A percentile compares a stretch with the other conserved stretches of the same genome.
phyloP scores from a whole-genome alignment of 768 basidiomycete species.

The Lactarius psammicola region DNA sequence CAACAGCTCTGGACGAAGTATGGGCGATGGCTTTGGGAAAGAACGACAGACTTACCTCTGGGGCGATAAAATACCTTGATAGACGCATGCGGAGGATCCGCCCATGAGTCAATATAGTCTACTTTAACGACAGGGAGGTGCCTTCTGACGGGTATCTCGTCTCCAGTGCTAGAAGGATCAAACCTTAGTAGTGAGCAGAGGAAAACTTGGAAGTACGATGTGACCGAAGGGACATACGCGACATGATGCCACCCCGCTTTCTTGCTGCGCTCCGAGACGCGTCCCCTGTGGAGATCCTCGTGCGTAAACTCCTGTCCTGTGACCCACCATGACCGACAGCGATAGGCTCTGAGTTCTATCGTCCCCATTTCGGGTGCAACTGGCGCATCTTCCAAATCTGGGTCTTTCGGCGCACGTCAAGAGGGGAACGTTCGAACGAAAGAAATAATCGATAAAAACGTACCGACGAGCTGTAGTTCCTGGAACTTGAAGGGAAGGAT shows the following conservation, averaged over 20 bases:
- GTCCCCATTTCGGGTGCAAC: slow-evolving; percentile 14
- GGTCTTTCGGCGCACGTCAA: slow-evolving; percentile 9
- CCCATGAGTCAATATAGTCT: slow-evolving; percentile 1
- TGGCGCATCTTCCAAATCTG: slow-evolving; percentile 19
- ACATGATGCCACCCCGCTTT: slow-evolving; percentile 27
- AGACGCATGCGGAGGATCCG: not conserved
- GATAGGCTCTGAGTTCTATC: slow-evolving; percentile 20
- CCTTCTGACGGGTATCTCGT: not conserved
- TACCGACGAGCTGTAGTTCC: slow-evolving; percentile 21
- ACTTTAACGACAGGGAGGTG: not conserved
- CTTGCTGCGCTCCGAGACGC: slow-evolving; percentile 23
- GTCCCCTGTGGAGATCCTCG: not conserved
- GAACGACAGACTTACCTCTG: slow-evolving; percentile 3
- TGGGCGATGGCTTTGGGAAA: not conserved
- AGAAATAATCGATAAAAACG: not conserved
- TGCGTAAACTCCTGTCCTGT: no score
- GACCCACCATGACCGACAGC: not conserved
- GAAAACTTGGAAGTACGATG: no score
- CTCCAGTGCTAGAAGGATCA: slow-evolving; percentile 11
- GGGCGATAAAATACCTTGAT: slow-evolving; percentile 22
- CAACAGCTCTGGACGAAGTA: slow-evolving; percentile 10
- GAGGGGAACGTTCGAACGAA: not conserved
- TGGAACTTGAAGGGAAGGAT: slow-evolving; percentile 21
- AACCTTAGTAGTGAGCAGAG: no score
- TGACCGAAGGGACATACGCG: not conserved